Conservation (phyloP, 768 basidiomycete genomes). For the Cubamyces sp. region DNA sequence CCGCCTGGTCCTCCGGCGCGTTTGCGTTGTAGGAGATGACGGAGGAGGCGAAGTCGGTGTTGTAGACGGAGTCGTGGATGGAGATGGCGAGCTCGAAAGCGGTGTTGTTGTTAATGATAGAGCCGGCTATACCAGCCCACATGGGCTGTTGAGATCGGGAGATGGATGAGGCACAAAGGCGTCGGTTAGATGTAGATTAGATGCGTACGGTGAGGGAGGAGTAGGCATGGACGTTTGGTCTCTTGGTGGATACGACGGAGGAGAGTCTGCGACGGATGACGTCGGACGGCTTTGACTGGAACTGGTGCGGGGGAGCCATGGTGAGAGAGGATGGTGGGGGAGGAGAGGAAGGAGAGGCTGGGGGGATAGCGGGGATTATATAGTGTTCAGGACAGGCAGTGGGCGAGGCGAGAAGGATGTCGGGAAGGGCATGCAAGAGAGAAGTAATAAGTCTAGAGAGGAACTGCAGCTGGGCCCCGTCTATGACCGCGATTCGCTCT, state of each 20-base stretch:
- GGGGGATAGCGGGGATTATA: constrained; percentile 29
- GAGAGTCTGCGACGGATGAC: constrained; percentile 73
- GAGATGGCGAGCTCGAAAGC: constrained; percentile 76
- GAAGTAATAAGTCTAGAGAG: too few species aligned
- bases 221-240: constrained; percentile 59
- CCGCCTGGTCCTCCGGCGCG: constrained; percentile 57
- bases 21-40: constrained; percentile 54
- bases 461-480: not conserved
- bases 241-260: constrained; percentile 49
- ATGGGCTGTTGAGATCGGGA: constrained; percentile 61
- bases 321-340: constrained; percentile 25
- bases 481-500: not conserved
- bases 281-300: constrained; percentile 66
- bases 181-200: constrained; percentile 26
- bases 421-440: not conserved
- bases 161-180: constrained; percentile 17
- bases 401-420: not conserved
- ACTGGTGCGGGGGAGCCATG: constrained; percentile 59
- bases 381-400: constrained; percentile 5
- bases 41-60: constrained; percentile 73
- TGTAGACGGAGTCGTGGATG: constrained; percentile 85
- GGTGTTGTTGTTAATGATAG: constrained; percentile 58
- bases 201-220: constrained; percentile 66
- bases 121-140: constrained; percentile 84
- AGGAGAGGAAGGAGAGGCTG: constrained; percentile 21